Conservation (phyloP, 139 green algal genomes). For the Yamagishiella unicocca region DNA sequence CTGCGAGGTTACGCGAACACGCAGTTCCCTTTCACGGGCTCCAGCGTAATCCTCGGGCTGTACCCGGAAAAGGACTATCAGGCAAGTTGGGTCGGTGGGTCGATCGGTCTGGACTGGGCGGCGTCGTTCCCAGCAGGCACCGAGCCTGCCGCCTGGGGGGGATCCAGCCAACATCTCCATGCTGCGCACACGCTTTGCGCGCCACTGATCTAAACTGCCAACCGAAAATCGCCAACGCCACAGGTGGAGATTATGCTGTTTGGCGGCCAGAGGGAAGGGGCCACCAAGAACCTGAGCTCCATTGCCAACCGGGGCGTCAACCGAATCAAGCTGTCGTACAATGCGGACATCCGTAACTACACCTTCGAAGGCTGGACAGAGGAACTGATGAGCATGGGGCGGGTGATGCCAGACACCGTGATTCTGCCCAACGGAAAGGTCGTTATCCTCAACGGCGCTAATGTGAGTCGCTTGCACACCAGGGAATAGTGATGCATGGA, state of each 20-base stretch:
- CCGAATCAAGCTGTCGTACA: not conserved
- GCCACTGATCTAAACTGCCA: not conserved
- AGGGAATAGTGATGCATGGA: not conserved
- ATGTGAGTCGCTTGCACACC: conserved; percentile 14
- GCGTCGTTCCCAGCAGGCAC: too few relatives aligned
- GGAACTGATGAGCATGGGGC: conserved; percentile 25
- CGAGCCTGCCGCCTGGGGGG: too few relatives aligned
- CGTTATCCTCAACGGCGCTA: conserved; percentile 47
- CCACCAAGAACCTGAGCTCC: conserved; percentile 21
- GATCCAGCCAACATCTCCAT: too few relatives aligned
- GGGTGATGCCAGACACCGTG: conserved; percentile 49
- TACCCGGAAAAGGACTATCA: conserved; percentile 43
- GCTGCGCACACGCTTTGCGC: too few relatives aligned
- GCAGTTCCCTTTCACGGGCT: conserved; percentile 55
- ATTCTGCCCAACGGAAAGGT: conserved; percentile 55
- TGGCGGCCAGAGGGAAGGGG: conserved; percentile 28
- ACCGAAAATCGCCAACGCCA: not conserved
- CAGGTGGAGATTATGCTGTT: conserved; percentile 60
- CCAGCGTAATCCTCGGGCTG: conserved; percentile 44
- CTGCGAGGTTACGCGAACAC: conserved; percentile 28
- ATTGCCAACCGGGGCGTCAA: conserved; percentile 6
- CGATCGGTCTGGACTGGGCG: not conserved
- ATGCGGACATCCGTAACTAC: not conserved
- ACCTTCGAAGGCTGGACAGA: conserved; percentile 30
- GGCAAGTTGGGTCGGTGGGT: not conserved